A percentile compares a stretch with the other conserved stretches of the same genome.
These are phyloP conservation scores for Fusarium denticulatum DNA, from an alignment of 2,329 filamentous ascomycete genomes.

Conservation along the genomic window DNA sequence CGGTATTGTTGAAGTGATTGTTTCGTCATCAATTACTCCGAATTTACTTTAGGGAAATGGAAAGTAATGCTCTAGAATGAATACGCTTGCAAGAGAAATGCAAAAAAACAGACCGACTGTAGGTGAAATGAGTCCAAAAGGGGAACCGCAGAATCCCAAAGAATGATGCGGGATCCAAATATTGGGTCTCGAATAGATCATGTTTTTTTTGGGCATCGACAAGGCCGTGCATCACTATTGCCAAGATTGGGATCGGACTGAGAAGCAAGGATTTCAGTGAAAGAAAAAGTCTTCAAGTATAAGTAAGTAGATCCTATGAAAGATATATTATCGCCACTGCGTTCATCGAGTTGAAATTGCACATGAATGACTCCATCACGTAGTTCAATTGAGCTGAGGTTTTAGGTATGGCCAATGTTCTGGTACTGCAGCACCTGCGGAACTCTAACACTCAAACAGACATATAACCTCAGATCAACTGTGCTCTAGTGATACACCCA, in stretches of 20 bases:
- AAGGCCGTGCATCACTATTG: conserved; percentile 25
- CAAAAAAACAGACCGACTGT: neutral
- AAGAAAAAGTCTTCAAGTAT: neutral
- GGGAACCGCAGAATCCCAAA: neutral
- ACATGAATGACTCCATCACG: neutral
- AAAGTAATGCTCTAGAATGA: neutral
- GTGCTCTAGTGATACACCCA: neutral
- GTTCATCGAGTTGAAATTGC: neutral
- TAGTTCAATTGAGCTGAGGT: neutral
- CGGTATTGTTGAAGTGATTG: neutral
- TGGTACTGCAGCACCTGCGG: neutral
- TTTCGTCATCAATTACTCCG: neutral
- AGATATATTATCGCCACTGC: neutral
- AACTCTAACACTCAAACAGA: neutral
- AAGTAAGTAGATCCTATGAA: neutral
- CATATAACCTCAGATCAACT: neutral
- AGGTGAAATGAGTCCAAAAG: neutral
- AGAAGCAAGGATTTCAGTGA: neutral
- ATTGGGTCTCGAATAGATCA: neutral
- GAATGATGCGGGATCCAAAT: conserved; percentile 10
- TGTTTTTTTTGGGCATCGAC: conserved; percentile 16
- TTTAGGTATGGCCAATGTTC: neutral
- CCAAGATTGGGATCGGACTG: conserved; percentile 1
- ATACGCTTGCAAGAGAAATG: neutral
- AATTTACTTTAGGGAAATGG: neutral